Evolutionary conservation across 2,329 filamentous ascomycete species (phyloP).

Genomic region (Ascosphaera apis): DNA sequence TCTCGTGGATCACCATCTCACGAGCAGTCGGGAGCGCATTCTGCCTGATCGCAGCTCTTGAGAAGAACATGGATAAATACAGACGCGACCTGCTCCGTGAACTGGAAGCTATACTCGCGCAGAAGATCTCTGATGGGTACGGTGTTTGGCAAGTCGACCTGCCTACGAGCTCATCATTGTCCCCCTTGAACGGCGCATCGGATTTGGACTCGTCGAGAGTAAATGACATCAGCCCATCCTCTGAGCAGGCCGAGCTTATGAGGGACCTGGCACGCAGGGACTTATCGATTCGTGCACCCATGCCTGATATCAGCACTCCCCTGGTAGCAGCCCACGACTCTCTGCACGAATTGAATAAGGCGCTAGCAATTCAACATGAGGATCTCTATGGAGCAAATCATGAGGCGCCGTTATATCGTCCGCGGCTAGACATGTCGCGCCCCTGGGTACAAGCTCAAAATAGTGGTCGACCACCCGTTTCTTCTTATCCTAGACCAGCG

Average conservation of each 20-base stretch:
- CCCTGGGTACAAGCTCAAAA: too few species aligned
- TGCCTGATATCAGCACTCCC: too few species aligned
- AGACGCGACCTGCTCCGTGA: constrained; percentile 19
- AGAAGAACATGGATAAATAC: constrained; percentile 18
- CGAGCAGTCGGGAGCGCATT: constrained; percentile 25
- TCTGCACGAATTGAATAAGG: too few species aligned
- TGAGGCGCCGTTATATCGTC: too few species aligned
- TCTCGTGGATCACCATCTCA: constrained; percentile 25
- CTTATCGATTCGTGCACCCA: not conserved
- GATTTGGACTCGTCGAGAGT: constrained; percentile 12
- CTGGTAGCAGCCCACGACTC: too few species aligned
- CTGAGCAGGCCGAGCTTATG: too few species aligned
- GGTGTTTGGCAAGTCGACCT: not conserved
- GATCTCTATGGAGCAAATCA: too few species aligned
- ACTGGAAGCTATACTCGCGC: constrained; percentile 21
- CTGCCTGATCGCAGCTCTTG: constrained; percentile 22
- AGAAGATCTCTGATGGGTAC: constrained; percentile 17
- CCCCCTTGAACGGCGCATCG: constrained; percentile 2
- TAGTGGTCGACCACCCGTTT: too few species aligned
- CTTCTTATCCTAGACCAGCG: too few species aligned
- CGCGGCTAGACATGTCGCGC: too few species aligned
- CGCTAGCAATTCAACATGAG: too few species aligned
- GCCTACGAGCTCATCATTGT: not conserved
- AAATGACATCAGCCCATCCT: constrained; percentile 9
- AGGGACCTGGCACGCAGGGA: too few species aligned